These are phyloP conservation scores for Leccinum longicurvipes DNA, from an alignment of 768 basidiomycete genomes.

Conservation along the genomic window DNA sequence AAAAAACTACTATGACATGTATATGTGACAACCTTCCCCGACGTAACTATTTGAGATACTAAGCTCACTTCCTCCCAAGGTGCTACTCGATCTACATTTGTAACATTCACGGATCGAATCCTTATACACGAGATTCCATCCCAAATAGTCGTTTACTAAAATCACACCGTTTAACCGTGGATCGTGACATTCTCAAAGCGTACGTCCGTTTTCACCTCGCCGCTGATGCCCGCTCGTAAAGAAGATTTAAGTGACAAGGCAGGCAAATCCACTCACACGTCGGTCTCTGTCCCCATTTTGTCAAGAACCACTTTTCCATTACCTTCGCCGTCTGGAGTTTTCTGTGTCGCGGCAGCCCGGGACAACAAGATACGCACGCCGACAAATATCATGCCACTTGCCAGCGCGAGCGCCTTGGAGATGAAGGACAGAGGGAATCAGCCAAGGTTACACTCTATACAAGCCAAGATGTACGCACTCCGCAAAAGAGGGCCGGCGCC, in stretches of 20 bases:
- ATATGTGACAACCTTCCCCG: too few relatives aligned
- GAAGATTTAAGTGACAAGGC: not conserved
- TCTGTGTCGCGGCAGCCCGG: not conserved
- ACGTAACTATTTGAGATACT: too few relatives aligned
- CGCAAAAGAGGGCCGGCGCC: constrained; percentile 52
- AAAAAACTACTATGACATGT: too few relatives aligned
- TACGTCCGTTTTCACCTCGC: not conserved
- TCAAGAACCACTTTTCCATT: not conserved
- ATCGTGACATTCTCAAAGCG: not conserved
- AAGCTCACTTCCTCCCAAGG: not conserved
- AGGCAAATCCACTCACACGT: not conserved
- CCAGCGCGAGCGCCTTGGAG: constrained; percentile 5
- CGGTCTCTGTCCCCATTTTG: not conserved
- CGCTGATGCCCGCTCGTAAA: not conserved
- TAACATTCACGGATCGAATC: not conserved
- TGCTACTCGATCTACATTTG: not conserved
- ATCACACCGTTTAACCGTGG: not conserved
- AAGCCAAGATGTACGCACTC: constrained; percentile 23
- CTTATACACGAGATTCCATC: not conserved
- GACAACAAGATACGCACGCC: constrained; percentile 11
- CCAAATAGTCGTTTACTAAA: not conserved
- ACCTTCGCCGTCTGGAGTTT: not conserved
- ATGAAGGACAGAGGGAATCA: not conserved
- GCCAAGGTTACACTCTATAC: not conserved
- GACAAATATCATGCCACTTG: constrained; percentile 3